phyloP scores from a whole-genome alignment of 805 yeast species.

The Maudiozyma bulderi region DNA sequence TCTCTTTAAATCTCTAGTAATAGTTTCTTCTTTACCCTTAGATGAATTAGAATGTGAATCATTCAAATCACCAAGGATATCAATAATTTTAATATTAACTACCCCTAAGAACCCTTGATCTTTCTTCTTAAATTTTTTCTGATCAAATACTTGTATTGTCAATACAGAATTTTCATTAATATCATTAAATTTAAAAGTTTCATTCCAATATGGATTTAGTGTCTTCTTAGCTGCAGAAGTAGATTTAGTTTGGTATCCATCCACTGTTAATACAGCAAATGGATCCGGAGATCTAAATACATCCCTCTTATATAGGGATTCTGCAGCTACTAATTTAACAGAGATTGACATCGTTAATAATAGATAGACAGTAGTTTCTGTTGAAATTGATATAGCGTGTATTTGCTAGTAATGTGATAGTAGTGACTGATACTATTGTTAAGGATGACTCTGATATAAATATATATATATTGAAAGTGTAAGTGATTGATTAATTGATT shows the following conservation, averaged over 20 bases:
- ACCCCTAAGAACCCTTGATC: slow-evolving; percentile 98
- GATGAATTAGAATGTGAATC: slow-evolving; percentile 23
- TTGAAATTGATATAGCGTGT: too few species aligned
- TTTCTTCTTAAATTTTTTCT: slow-evolving; percentile 92
- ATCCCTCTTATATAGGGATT: slow-evolving; percentile 89
- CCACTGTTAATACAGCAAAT: slow-evolving; percentile 94
- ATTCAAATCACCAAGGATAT: slow-evolving; percentile 55
- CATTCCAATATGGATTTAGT: slow-evolving; percentile 96
- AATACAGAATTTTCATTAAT: slow-evolving; percentile 73
- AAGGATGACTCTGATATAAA: too few species aligned
- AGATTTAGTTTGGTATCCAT: slow-evolving; percentile 91
- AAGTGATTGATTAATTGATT: too few species aligned
- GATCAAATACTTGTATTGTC: slow-evolving; percentile 92
- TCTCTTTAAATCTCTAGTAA: slow-evolving; percentile 83
- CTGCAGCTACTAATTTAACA: slow-evolving; percentile 88
- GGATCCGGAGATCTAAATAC: slow-evolving; percentile 96
- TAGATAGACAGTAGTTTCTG: too few species aligned
- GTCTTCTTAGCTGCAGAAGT: slow-evolving; percentile 92
- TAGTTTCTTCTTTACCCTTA: slow-evolving; percentile 61
- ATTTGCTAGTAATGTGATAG: too few species aligned
- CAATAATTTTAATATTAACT: slow-evolving; percentile 82
- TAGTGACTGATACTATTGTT: too few species aligned
- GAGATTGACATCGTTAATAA: slow-evolving; percentile 29
- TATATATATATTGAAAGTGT: too few species aligned
- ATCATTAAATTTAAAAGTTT: slow-evolving; percentile 66